phyloP scores from a whole-genome alignment of 2,329 filamentous ascomycete species.

The Fusarium mangiferae region DNA sequence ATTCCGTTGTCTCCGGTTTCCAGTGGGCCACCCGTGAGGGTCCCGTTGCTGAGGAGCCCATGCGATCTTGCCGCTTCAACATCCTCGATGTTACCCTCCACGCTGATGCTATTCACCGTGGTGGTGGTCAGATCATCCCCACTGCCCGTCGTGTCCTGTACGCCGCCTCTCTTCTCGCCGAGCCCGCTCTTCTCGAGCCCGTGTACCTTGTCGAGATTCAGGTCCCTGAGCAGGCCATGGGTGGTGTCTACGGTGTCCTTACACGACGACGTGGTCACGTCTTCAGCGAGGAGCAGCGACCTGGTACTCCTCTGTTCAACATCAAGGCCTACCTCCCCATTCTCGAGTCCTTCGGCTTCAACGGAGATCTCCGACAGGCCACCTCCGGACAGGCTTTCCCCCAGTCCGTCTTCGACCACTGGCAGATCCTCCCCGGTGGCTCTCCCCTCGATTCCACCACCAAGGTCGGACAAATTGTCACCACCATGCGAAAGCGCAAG shows the following conservation, averaged over 20 bases:
- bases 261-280: conserved; percentile 98
- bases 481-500: conserved; percentile 97
- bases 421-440: conserved; percentile 94
- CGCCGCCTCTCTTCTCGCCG: conserved; percentile 88
- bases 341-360: conserved; percentile 99
- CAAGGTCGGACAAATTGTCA: conserved; percentile 85
- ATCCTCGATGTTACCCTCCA: conserved; percentile 99
- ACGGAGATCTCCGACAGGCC: conserved; percentile 91
- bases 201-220: conserved; percentile 99
- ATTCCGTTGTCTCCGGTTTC: conserved; percentile 99
- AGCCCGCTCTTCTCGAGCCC: conserved; percentile 93
- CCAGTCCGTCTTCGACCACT: conserved; percentile 98
- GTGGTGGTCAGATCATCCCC: conserved; percentile 98
- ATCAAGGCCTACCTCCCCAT: conserved; percentile 98
- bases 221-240: conserved; percentile 98
- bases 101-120: conserved; percentile 99
- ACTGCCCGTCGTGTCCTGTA: conserved; percentile 98
- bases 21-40: conserved; percentile 99
- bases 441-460: conserved; percentile 85
- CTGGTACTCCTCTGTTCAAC: conserved; percentile 98
- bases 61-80: conserved; percentile 98
- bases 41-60: conserved; percentile 97
- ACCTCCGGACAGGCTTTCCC: conserved; percentile 99
- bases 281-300: conserved; percentile 97
- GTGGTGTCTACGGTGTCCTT: conserved; percentile 99